phyloP scores from a whole-genome alignment of 2,329 filamentous ascomycete genomes.

The Aspergillus sp. region DNA sequence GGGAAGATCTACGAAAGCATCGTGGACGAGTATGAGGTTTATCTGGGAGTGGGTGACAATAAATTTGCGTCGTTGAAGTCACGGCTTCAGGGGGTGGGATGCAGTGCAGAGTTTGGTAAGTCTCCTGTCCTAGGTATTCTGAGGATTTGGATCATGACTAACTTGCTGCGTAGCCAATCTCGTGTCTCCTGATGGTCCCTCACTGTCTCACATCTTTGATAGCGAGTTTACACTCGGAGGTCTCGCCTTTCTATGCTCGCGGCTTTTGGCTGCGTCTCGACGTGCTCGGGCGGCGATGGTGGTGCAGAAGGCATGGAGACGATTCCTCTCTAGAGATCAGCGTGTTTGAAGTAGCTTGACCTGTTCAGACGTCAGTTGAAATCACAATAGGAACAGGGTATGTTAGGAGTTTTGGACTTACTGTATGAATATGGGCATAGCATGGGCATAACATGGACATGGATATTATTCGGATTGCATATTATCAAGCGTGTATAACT shows the following conservation, averaged over 20 bases:
- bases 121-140: background rate
- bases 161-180: slow-evolving; percentile 40
- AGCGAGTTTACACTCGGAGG: slow-evolving; percentile 52
- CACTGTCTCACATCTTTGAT: slow-evolving; percentile 43
- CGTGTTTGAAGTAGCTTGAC: background rate
- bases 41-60: slow-evolving; percentile 10
- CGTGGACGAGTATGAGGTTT: slow-evolving; percentile 52
- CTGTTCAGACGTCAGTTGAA: background rate
- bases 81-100: slow-evolving; percentile 36
- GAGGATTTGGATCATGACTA: slow-evolving; percentile 4
- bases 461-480: too few species aligned
- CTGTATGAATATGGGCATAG: too few species aligned
- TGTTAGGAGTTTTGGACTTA: too few species aligned
- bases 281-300: slow-evolving; percentile 46
- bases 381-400: too few species aligned
- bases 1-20: slow-evolving; percentile 51
- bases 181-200: slow-evolving; percentile 27
- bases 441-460: too few species aligned
- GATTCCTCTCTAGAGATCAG: slow-evolving; percentile 5
- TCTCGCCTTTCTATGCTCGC: slow-evolving; percentile 56
- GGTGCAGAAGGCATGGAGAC: slow-evolving; percentile 51
- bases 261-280: slow-evolving; percentile 49
- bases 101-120: slow-evolving; percentile 40
- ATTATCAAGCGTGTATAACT: too few species aligned
- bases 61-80: slow-evolving; percentile 17